Evolutionary conservation across 257 asterid species (phyloP).

Genomic region (Solanum paucissectum): DNA sequence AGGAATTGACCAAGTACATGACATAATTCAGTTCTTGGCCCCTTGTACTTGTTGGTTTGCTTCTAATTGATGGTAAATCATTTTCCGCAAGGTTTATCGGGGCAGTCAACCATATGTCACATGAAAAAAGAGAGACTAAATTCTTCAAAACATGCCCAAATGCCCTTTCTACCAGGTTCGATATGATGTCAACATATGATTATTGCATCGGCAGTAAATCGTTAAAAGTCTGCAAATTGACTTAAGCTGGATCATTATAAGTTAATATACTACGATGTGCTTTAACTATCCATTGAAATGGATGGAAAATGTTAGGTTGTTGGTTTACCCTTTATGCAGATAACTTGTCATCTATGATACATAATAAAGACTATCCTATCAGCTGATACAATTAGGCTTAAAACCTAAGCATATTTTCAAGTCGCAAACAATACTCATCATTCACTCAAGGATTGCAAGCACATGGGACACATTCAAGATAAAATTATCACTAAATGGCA

Average conservation of each 20-base stretch:
- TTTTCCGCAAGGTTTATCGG: not conserved
- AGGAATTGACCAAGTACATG: not conserved
- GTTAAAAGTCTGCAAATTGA: not conserved
- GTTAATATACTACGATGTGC: not conserved
- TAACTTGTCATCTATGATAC: not conserved
- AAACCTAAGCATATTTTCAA: not conserved
- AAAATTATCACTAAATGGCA: not conserved
- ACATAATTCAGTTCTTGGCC: not conserved
- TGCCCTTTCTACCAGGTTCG: not conserved
- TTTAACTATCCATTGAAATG: not conserved
- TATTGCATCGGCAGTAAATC: not conserved
- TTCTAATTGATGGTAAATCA: not conserved
- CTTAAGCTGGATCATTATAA: not conserved
- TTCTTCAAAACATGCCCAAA: not conserved
- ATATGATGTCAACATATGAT: not conserved
- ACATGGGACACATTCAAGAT: not conserved
- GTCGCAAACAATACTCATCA: not conserved
- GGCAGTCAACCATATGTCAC: not conserved
- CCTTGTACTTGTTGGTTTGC: not conserved
- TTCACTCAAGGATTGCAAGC: not conserved
- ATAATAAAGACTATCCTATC: not conserved
- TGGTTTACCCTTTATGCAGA: not conserved
- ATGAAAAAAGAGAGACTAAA: not conserved
- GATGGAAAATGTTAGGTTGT: not conserved
- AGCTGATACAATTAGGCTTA: not conserved